Percentiles rank a stretch among this genome's conserved stretches.
phyloP scores from a whole-genome alignment of 116 monocot species.

The Posidonia oceanica region DNA sequence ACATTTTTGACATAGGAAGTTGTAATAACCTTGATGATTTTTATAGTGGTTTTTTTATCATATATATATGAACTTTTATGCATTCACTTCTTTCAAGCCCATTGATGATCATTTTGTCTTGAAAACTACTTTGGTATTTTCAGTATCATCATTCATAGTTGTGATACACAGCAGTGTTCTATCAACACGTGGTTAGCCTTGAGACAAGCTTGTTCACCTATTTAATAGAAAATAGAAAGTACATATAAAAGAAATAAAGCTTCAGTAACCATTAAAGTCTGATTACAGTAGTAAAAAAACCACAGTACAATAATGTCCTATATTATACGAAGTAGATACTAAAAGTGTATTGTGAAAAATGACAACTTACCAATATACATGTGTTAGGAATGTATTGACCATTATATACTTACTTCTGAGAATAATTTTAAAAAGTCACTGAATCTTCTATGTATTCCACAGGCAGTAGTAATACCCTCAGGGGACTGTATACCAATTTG shows the following conservation, averaged over 20 bases:
- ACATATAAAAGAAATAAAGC: neutral
- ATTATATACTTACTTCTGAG: slow-evolving; percentile 55
- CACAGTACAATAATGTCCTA: too few species aligned
- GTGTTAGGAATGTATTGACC: neutral
- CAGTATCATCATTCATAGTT: too few species aligned
- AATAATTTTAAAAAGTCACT: slow-evolving; percentile 88
- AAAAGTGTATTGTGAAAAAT: too few species aligned
- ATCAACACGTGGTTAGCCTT: neutral
- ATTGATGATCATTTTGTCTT: too few species aligned
- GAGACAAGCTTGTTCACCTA: neutral
- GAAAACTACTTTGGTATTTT: too few species aligned
- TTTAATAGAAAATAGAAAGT: neutral
- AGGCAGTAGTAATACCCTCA: slow-evolving; percentile 71
- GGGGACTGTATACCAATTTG: slow-evolving; percentile 97
- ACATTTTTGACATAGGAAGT: too few species aligned
- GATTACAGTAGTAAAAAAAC: neutral
- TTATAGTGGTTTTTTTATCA: too few species aligned
- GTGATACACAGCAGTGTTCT: too few species aligned
- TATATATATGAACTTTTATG: too few species aligned
- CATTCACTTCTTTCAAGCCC: too few species aligned
- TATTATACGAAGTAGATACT: too few species aligned
- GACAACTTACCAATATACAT: neutral
- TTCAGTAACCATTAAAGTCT: neutral
- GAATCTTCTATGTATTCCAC: slow-evolving; percentile 68
- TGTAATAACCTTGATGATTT: too few species aligned